phyloP scores from a whole-genome alignment of 2,329 filamentous ascomycete genomes.

The Rhynchosporium graminicola region DNA sequence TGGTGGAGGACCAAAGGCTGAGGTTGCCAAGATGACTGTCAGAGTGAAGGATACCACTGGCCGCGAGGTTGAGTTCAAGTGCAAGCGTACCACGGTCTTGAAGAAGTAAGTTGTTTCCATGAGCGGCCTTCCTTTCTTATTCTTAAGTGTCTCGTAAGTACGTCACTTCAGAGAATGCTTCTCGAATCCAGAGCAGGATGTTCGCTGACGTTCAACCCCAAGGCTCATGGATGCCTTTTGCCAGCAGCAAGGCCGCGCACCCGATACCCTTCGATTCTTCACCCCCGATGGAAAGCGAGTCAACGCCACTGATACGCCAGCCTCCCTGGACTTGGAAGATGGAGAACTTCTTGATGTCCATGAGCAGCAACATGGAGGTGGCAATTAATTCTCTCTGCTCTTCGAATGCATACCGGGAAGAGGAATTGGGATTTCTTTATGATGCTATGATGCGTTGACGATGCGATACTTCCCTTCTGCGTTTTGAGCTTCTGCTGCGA shows the following conservation, averaged over 20 bases:
- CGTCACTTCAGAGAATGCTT: background rate
- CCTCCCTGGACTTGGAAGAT: conserved; percentile 17
- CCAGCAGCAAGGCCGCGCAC: conserved; percentile 5
- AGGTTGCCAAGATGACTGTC: conserved; percentile 12
- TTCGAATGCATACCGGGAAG: background rate
- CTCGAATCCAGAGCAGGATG: background rate
- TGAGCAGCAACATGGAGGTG: conserved; percentile 16
- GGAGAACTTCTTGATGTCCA: conserved; percentile 17
- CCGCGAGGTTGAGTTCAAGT: conserved; percentile 15
- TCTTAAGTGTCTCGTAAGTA: background rate
- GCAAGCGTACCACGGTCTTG: conserved; percentile 17
- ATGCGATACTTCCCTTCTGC: background rate
- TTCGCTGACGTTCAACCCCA: background rate
- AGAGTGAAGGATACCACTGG: conserved; percentile 18
- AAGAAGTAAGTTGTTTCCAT: conserved; percentile 10
- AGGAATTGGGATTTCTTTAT: background rate
- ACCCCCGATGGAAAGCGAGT: conserved; percentile 17
- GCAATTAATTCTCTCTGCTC: background rate
- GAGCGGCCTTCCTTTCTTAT: background rate
- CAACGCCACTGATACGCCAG: conserved; percentile 14
- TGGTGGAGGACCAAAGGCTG: background rate
- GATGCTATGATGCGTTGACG: background rate
- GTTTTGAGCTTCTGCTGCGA: background rate
- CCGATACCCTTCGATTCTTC: conserved; percentile 19
- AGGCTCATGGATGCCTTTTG: conserved; percentile 18